Base-by-base conservation (phyloP, 2,329 filamentous ascomycete species). In the Elsinoe ampelina region DNA sequence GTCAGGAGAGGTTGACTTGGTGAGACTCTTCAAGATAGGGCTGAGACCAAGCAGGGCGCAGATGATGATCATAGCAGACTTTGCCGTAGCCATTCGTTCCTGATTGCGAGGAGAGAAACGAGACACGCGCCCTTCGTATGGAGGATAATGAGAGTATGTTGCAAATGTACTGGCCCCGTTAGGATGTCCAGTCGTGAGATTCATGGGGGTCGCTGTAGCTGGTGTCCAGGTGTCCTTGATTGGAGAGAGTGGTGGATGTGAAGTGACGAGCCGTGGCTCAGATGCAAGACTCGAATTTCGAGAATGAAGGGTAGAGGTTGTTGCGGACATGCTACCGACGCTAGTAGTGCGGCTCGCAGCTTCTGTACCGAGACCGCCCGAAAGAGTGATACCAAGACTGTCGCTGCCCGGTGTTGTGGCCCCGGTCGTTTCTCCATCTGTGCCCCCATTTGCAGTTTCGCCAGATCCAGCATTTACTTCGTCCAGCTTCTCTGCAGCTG, bases 1-100 rank as follows among this genome's bases (percentile, higher is more conserved):
- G 77, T 98, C 93, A 57, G 83, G 87, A 6, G 89, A 92, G 3
- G 92, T 97, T 4, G 91, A 96, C 52, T 81, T 82, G 0, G 93
- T 98, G n/a, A 98, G 80, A 1, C 91, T 96, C 71, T 96, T 96
- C 60, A 98, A 82, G 61, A 98, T 97, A 0, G 93, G 93, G 41
- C 89, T 95, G 3, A 98, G 80, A 10, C 92, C 93, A 2, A 97
- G 82, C 12, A 98, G 79, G 3, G 90, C 91, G 63, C 87, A 95
- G 73, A 95, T 96, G 65, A 97, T 97, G 51, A 97, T 79, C 36
- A 95, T 77, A 0, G 91, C 91, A 0, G 91, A 96, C 72, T 97
- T 97, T 63, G 91, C 83, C 0, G 93, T 96, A 34, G 86, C 83
- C 3, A 96, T 70, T 2, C 83, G 79, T 60, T 83, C 79, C 60